Evolutionary conservation across 1,139 yeast species (phyloP), one percentile per base, ranked within the genome.

Genomic region (Lodderomyces oxycetoniae): DNA sequence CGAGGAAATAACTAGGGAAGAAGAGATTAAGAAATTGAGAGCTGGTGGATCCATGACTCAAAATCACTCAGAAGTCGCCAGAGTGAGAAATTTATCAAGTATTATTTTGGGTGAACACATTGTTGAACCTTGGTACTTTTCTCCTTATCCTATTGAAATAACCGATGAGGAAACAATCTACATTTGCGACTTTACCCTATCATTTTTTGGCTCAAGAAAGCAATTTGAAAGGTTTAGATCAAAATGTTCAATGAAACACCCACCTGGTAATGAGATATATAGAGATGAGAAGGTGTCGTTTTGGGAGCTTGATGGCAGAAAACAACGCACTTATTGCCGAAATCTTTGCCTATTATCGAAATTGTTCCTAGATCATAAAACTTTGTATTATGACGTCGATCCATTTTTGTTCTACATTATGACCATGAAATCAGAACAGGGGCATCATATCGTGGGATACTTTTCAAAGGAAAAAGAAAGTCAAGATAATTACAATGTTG

Each of bases 61-160:
- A 57, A 72, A 71, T 44, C 83, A 85, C 46, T 81, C 79, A 52
- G 98, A 91, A 52, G 87, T 91, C 17, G 88, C 97, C 0, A 71
- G 95, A 40, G 96, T 91, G 30, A 73, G 97, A 48, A 91, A 91
- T 53, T 68, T 93, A 44, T 69, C 76, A 26, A 70, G 76, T 31
- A 74, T 91, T 3, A 81, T 87, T 4, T 77, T 91, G 60, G 99
- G 98, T 1, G 85, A 83, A 43, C 88, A 80, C 57, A 85, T 85
- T 43, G 86, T 93, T 32, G 99, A 91, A 54, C 98, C 99, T 2
- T 91, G 99, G 99, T 93, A 91, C 59, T 91, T 93, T 53, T 85
- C 96, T 2, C 97, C 99, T 0, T 91, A 93, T 55, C 99, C 99
- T 0, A 71, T 87, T 11, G 98, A 91, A 54, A 71, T 88, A 38